Evolutionary conservation across 257 asterid genomes (phyloP).

Genomic region (Nicotiana paniculata): DNA sequence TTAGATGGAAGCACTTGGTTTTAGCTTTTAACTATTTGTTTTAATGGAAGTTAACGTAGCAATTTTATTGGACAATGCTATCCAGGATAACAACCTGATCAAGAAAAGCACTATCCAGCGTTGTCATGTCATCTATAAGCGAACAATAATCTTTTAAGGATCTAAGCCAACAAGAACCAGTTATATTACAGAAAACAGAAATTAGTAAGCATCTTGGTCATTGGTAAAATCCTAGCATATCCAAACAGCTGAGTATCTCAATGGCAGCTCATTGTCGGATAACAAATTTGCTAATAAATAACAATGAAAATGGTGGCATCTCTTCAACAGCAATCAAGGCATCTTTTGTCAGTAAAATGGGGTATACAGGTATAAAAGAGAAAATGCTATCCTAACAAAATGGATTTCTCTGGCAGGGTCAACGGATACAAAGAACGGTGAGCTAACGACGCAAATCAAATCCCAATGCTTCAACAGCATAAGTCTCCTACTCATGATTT

Average conservation of each 20-base stretch:
- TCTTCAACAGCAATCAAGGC: neutral
- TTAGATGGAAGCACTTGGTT: neutral
- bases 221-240: neutral
- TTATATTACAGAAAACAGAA: neutral
- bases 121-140: neutral
- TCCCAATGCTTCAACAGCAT: slow-evolving; percentile 14
- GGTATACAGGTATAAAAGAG: neutral
- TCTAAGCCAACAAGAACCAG: neutral
- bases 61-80: neutral
- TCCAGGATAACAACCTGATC: neutral
- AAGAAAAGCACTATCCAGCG: neutral
- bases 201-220: neutral
- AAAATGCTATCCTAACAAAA: slow-evolving; percentile 6
- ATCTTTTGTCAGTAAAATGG: slow-evolving; percentile 1
- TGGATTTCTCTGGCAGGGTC: slow-evolving; percentile 10
- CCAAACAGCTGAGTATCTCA: neutral
- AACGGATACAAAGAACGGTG: slow-evolving; percentile 21
- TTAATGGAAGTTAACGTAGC: neutral
- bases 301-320: neutral
- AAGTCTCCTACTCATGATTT: slow-evolving; percentile 17
- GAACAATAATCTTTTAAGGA: neutral
- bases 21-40: neutral
- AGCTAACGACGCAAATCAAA: slow-evolving; percentile 8
- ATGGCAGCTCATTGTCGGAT: neutral
- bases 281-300: neutral